A percentile compares a stretch with the other conserved stretches of the same genome.
phyloP scores from a whole-genome alignment of 192 early-diverging fungal species.

The Geranomyces michiganensis region DNA sequence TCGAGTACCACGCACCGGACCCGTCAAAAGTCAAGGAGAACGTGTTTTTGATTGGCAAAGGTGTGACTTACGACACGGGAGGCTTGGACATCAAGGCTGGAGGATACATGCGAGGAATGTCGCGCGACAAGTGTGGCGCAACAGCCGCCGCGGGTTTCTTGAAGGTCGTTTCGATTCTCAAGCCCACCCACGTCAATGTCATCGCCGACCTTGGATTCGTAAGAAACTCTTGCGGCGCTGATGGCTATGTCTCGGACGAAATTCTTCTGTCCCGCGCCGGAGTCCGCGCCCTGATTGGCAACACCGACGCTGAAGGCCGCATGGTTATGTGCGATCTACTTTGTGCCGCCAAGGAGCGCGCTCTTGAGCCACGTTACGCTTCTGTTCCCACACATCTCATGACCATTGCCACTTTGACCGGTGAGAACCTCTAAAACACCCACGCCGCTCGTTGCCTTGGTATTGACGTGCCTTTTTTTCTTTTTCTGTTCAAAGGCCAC shows the following conservation, averaged over 20 bases:
- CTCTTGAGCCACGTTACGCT: slow-evolving; percentile 27
- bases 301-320: slow-evolving; percentile 87
- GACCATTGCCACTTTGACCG: slow-evolving; percentile 84
- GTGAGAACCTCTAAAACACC: not conserved
- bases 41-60: slow-evolving; percentile 86
- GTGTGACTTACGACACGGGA: slow-evolving; percentile 89
- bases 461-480: not conserved
- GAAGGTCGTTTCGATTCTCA: slow-evolving; percentile 66
- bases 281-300: slow-evolving; percentile 43
- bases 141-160: slow-evolving; percentile 81
- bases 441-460: no score
- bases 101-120: slow-evolving; percentile 86
- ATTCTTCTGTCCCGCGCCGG: slow-evolving; percentile 77
- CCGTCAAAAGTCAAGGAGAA: slow-evolving; percentile 76
- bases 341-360: slow-evolving; percentile 58
- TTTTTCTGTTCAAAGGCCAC: slow-evolving; percentile 64
- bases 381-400: slow-evolving; percentile 62
- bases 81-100: slow-evolving; percentile 84
- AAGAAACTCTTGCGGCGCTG: slow-evolving; percentile 80
- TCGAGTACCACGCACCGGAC: slow-evolving; percentile 73
- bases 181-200: slow-evolving; percentile 69
- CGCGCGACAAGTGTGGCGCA: slow-evolving; percentile 89
- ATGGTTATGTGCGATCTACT: slow-evolving; percentile 70
- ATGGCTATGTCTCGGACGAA: slow-evolving; percentile 82
- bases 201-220: slow-evolving; percentile 76